These are phyloP conservation scores for Ceratocystis alfenasii DNA, from an alignment of 2,329 filamentous ascomycete species.

Conservation along the genomic window DNA sequence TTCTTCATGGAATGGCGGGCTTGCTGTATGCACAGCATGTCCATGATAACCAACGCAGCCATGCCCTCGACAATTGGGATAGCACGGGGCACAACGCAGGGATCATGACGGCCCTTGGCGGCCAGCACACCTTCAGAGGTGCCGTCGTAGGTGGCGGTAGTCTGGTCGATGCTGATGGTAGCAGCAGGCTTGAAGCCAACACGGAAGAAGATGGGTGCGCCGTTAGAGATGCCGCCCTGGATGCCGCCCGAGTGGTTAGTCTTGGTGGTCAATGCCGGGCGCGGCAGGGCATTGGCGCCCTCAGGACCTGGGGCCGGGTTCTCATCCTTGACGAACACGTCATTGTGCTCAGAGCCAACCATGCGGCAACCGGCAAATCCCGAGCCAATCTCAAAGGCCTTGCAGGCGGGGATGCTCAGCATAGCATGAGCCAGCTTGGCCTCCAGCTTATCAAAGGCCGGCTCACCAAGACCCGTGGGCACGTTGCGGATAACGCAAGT, in stretches of 20 bases:
- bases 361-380: slow-evolving; percentile 82
- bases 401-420: slow-evolving; percentile 87
- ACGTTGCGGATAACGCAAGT: slow-evolving; percentile 85
- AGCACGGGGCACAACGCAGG: slow-evolving; percentile 79
- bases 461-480: slow-evolving; percentile 80
- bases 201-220: slow-evolving; percentile 85
- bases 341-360: slow-evolving; percentile 83
- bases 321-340: slow-evolving; percentile 53
- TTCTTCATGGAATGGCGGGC: slow-evolving; percentile 33
- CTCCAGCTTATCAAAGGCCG: slow-evolving; percentile 91
- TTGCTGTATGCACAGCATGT: slow-evolving; percentile 75
- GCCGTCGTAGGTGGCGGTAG: slow-evolving; percentile 68
- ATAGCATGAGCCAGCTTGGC: slow-evolving; percentile 85
- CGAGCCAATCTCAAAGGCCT: slow-evolving; percentile 90
- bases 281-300: slow-evolving; percentile 35
- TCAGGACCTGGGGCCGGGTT: slow-evolving; percentile 33
- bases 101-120: slow-evolving; percentile 89
- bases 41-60: slow-evolving; percentile 77
- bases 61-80: slow-evolving; percentile 86
- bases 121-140: slow-evolving; percentile 60
- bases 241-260: slow-evolving; percentile 94
- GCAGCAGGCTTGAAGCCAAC: slow-evolving; percentile 91
- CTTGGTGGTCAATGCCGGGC: slow-evolving; percentile 60
- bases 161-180: slow-evolving; percentile 82
- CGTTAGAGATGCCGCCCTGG: slow-evolving; percentile 91